phyloP scores from a whole-genome alignment of 2,329 filamentous ascomycete species.

The Epichloe amarillans region DNA sequence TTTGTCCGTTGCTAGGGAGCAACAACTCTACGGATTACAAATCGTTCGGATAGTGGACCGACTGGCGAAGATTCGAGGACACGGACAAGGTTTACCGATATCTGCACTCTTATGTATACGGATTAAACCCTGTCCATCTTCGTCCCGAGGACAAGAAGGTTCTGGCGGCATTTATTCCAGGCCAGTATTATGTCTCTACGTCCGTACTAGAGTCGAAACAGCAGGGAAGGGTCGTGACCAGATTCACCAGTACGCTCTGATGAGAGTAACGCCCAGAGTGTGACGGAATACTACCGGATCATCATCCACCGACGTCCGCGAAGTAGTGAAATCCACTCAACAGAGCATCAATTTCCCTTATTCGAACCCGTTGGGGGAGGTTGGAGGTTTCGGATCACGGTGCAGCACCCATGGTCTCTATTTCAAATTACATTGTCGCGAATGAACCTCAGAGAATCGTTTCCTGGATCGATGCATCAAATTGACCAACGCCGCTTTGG shows the following conservation, averaged over 20 bases:
- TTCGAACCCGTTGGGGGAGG: constrained; percentile 44
- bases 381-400: constrained; percentile 54
- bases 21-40: constrained; percentile 39
- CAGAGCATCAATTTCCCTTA: constrained; percentile 10
- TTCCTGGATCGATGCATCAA: too few species aligned
- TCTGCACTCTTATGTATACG: constrained; percentile 43
- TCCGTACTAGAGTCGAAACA: constrained; percentile 45
- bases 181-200: constrained; percentile 55
- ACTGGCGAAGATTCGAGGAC: constrained; percentile 53
- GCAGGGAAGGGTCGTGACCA: constrained; percentile 47
- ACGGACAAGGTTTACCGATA: constrained; percentile 47
- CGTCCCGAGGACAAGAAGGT: constrained; percentile 45
- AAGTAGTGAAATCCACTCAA: constrained; percentile 17
- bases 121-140: constrained; percentile 30
- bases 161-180: constrained; percentile 53
- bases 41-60: constrained; percentile 46
- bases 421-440: too few species aligned
- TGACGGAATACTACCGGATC: constrained; percentile 51
- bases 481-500: too few species aligned
- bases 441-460: too few species aligned
- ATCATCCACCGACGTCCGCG: constrained; percentile 56
- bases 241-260: constrained; percentile 60
- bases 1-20: constrained; percentile 54
- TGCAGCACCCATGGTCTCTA: not conserved
- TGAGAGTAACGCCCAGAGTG: constrained; percentile 46